phyloP scores from a whole-genome alignment of 78 protist species.

The Dictyostelium citrinum region DNA sequence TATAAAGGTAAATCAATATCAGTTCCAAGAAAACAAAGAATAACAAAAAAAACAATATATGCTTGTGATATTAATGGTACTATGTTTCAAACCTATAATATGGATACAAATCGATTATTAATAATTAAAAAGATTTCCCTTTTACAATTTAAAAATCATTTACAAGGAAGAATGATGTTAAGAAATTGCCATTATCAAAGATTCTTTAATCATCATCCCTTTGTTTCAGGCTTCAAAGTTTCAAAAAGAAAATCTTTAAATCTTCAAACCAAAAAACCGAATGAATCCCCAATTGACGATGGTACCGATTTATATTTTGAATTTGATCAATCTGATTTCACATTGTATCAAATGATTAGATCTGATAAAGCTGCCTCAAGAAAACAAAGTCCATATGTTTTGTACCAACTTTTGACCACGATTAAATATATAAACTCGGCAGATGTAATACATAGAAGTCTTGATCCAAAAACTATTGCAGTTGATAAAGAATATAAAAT shows the following conservation, averaged over 20 bases:
- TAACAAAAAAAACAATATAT: neutral
- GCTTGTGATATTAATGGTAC: neutral
- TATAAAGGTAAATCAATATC: neutral
- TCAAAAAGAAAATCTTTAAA: neutral
- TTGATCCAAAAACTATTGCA: neutral
- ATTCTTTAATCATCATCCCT: neutral
- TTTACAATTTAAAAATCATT: neutral
- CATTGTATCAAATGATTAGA: neutral
- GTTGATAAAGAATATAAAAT: neutral
- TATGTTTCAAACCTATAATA: neutral
- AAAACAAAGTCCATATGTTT: neutral
- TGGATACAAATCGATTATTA: neutral
- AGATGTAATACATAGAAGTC: neutral
- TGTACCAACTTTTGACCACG: neutral
- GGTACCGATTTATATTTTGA: neutral
- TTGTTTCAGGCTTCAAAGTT: neutral
- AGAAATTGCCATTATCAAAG: neutral
- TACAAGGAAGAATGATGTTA: neutral
- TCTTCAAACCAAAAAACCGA: neutral
- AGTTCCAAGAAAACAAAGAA: neutral
- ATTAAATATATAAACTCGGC: neutral
- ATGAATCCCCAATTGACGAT: neutral
- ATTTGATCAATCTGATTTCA: neutral
- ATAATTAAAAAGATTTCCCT: neutral
- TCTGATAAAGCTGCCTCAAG: neutral